Evolutionary conservation across 495 filamentous ascomycete species (phyloP).

Genomic region (Pyronema omphalodes): DNA sequence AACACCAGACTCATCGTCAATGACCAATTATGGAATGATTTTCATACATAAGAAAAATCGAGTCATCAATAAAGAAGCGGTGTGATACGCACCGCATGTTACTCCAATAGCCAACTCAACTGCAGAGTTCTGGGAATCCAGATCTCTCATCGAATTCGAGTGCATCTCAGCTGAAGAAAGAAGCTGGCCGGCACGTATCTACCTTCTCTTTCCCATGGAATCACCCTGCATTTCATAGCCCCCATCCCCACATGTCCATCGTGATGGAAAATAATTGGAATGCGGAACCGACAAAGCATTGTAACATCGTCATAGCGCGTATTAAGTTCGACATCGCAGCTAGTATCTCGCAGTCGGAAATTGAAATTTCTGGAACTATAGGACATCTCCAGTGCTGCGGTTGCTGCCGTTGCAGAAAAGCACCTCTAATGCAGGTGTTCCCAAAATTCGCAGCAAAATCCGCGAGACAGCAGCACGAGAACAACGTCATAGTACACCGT

Average conservation of each 20-base stretch:
- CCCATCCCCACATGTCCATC: neutral
- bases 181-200: neutral
- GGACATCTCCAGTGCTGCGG: neutral
- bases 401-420: neutral
- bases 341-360: too few relatives aligned
- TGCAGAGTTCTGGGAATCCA: neutral
- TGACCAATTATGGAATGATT: too few relatives aligned
- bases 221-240: neutral
- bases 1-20: neutral
- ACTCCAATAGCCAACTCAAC: neutral
- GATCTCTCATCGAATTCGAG: neutral
- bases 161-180: neutral
- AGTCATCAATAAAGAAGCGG: neutral
- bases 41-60: neutral
- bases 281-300: neutral
- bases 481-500: neutral
- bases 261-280: neutral
- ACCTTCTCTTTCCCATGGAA: neutral
- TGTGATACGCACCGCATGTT: neutral
- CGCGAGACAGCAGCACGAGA: neutral
- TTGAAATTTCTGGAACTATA: neutral
- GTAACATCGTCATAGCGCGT: neutral
- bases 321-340: neutral
- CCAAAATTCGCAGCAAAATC: neutral
- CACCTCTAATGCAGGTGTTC: neutral